Conservation (phyloP, 768 basidiomycete genomes). For the Podaxis sp. region DNA sequence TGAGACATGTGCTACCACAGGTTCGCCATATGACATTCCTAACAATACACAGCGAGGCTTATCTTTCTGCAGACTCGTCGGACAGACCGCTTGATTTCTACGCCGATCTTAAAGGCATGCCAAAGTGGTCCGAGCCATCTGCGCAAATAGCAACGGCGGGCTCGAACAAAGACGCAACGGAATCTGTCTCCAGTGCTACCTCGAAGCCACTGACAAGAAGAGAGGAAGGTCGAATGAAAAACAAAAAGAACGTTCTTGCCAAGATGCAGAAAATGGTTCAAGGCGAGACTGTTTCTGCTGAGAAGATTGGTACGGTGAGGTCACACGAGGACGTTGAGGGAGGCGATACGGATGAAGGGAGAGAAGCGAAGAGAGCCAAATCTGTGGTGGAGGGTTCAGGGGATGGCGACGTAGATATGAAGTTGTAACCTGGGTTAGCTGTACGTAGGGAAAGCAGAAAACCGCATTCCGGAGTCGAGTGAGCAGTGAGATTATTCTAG, state of each 20-base stretch:
- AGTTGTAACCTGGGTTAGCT: background rate
- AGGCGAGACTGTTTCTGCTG: background rate
- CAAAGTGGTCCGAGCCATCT: conserved; percentile 13
- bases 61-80: background rate
- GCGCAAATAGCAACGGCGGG: background rate
- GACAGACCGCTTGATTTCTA: conserved; percentile 11
- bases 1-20: background rate
- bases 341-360: conserved; percentile 1
- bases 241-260: conserved; percentile 9
- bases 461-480: background rate
- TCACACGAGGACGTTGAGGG: conserved; percentile 8
- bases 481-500: background rate
- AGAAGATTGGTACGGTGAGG: background rate
- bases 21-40: background rate
- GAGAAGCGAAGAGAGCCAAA: conserved; percentile 20
- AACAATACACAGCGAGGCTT: background rate
- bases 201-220: background rate
- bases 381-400: conserved; percentile 5
- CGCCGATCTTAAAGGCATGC: conserved; percentile 11
- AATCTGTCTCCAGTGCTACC: background rate
- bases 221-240: conserved; percentile 12
- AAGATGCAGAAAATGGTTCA: conserved; percentile 1
- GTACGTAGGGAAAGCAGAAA: background rate
- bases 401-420: background rate
- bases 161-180: background rate